Base-by-base conservation (phyloP, 2,329 filamentous ascomycete species). In the Apiospora saccharicola region DNA sequence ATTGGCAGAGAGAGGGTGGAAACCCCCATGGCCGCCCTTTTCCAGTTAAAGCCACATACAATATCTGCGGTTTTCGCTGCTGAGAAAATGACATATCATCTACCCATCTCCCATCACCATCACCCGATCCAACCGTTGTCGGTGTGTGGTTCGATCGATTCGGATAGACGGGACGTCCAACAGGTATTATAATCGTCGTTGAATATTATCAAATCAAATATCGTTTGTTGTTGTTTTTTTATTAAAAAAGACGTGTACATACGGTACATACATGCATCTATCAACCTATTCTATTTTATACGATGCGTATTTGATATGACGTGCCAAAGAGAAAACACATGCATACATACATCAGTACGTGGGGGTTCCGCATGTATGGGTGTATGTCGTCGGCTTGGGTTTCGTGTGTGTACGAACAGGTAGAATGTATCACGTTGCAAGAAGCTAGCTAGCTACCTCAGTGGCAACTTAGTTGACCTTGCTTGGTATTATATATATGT, bases 321-420 rank as follows among this genome's bases (percentile, higher is more conserved):
- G 14, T 5, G 19, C 53, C 30, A n/a, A 19, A 19, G 26, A 7
- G 51, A 34, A 57, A 57, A 34, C 51, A 30, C 51, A 57, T 57
- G 16, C 22, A 24, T 49, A 24, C 47, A 49, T 22, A 26, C 53
- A 37, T 22, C 53, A 13, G 30, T 61, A 61, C 53, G 53, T 61
- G 53, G 53, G 30, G 53, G 53, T 72, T 47, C 8, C 26, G 34
- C 67, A 64, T 70, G 43, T 70, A 49, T 70, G 13, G 49, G 49
- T 41, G 34, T 73, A 37, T 53, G 71, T 70, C 1, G 49, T 51
- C 24, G n/a, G n/a, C n/a, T 26, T 22, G 49, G 49, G n/a, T 6
- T 6, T 37, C 8, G 37, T 41, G 8, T 30, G 53, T 61, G 53
- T 61, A 61, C 30, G 30, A 37, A 61, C 53, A 34, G 22, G 53